Percentiles rank a stretch among this genome's conserved stretches.
phyloP scores from a whole-genome alignment of 768 basidiomycete genomes.

The Pulveroboletus sp. region DNA sequence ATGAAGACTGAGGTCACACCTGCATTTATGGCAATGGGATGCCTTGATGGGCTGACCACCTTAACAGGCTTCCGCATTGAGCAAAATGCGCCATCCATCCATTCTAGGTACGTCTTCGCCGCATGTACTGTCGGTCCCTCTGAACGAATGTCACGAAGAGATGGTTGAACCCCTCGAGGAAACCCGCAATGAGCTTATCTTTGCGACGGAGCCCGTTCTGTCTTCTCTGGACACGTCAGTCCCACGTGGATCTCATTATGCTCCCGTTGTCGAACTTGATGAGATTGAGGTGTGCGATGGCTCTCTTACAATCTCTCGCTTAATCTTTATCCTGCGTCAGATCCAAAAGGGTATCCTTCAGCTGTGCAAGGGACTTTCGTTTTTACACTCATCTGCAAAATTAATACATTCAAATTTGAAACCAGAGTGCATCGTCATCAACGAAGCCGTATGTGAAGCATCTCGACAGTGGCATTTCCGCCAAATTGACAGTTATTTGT shows the following conservation, averaged over 20 bases:
- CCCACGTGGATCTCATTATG: constrained; percentile 52
- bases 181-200: constrained; percentile 80
- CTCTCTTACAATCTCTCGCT: not conserved
- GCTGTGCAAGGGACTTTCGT: constrained; percentile 83
- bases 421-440: constrained; percentile 85
- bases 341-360: constrained; percentile 97
- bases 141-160: constrained; percentile 45
- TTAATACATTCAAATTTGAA: constrained; percentile 89
- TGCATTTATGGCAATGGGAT: not conserved
- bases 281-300: constrained; percentile 78
- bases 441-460: constrained; percentile 62
- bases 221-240: constrained; percentile 80
- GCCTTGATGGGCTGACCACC: constrained; percentile 8
- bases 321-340: constrained; percentile 36
- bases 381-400: constrained; percentile 89
- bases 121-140: not conserved
- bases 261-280: constrained; percentile 76
- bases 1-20: constrained; percentile 81
- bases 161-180: constrained; percentile 98
- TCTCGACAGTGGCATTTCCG: not conserved
- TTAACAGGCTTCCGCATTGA: constrained; percentile 74
- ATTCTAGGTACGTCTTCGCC: constrained; percentile 61
- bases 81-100: constrained; percentile 87
- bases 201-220: constrained; percentile 88
- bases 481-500: not conserved